A percentile compares a stretch with the other conserved stretches of the same genome.
phyloP scores from a whole-genome alignment of 768 basidiomycete genomes.

The Chiua virens region DNA sequence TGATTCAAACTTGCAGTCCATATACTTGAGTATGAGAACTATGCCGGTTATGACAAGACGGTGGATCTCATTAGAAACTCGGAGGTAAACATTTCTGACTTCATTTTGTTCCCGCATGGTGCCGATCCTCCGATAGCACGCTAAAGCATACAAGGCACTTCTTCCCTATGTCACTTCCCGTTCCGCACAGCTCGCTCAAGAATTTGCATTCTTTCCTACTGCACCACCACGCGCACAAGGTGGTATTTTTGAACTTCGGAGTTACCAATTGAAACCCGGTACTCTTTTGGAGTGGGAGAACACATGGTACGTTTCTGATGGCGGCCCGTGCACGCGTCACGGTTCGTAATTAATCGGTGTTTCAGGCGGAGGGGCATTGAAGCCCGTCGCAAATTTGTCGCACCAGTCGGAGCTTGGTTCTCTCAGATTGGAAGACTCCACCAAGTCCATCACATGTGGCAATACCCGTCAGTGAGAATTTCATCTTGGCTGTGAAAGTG shows the following conservation, averaged over 20 bases:
- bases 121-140: constrained; percentile 45
- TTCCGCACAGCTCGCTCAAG: constrained; percentile 78
- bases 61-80: constrained; percentile 60
- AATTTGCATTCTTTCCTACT: constrained; percentile 95
- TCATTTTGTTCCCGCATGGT: neutral
- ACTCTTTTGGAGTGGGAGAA: constrained; percentile 93
- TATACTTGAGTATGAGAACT: constrained; percentile 94
- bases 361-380: constrained; percentile 90
- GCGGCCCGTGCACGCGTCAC: neutral
- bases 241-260: constrained; percentile 91
- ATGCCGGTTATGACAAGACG: constrained; percentile 83
- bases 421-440: constrained; percentile 82
- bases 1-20: constrained; percentile 40
- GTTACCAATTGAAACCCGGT: constrained; percentile 86
- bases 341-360: constrained; percentile 5
- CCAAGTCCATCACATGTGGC: constrained; percentile 96
- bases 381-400: constrained; percentile 83
- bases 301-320: constrained; percentile 60
- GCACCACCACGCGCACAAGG: constrained; percentile 84
- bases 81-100: constrained; percentile 46
- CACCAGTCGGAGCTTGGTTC: constrained; percentile 91
- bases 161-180: constrained; percentile 75
- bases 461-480: constrained; percentile 71
- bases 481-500: constrained; percentile 1
- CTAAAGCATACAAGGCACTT: constrained; percentile 67